These are phyloP conservation scores for Trametes cingulata DNA, from an alignment of 768 basidiomycete genomes.

Conservation along the genomic window DNA sequence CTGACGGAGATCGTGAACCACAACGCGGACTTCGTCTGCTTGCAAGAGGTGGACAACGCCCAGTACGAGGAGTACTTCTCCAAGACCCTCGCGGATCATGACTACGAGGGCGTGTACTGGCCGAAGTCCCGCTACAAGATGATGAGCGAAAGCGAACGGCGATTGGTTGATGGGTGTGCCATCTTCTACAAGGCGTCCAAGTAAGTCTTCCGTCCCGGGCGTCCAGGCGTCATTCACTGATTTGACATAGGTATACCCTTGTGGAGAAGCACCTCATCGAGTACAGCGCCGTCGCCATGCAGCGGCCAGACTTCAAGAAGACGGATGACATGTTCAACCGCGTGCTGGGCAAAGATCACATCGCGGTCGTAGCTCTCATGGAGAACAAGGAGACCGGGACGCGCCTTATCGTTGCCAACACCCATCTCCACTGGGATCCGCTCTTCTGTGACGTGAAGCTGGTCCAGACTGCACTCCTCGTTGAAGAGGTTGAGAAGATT, in stretches of 20 bases:
- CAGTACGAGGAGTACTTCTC: slow-evolving; percentile 92
- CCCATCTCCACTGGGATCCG: slow-evolving; percentile 93
- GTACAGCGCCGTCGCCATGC: slow-evolving; percentile 91
- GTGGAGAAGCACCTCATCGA: slow-evolving; percentile 94
- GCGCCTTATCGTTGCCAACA: slow-evolving; percentile 85
- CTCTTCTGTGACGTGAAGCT: slow-evolving; percentile 94
- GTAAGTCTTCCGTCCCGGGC: slow-evolving; percentile 44
- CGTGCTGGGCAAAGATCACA: slow-evolving; percentile 91
- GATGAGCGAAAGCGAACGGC: slow-evolving; percentile 84
- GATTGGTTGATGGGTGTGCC: slow-evolving; percentile 94
- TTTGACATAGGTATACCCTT: slow-evolving; percentile 64
- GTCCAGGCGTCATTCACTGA: slow-evolving; percentile 1
- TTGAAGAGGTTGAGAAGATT: slow-evolving; percentile 93
- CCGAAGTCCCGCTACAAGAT: slow-evolving; percentile 93
- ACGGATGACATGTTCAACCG: slow-evolving; percentile 99
- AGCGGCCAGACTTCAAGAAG: slow-evolving; percentile 91
- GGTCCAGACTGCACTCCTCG: slow-evolving; percentile 88
- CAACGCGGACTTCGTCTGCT: slow-evolving; percentile 86
- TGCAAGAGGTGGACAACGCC: slow-evolving; percentile 93
- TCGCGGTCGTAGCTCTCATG: slow-evolving; percentile 83
- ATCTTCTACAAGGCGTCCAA: slow-evolving; percentile 90
- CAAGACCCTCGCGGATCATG: slow-evolving; percentile 67
- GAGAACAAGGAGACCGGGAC: slow-evolving; percentile 88
- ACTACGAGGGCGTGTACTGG: slow-evolving; percentile 90
- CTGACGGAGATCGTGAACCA: slow-evolving; percentile 80